A percentile compares a stretch with the other conserved stretches of the same genome.
These are phyloP conservation scores for Suaeda aralocaspica DNA, from an alignment of 148 eudicot genomes.

Conservation along the genomic window DNA sequence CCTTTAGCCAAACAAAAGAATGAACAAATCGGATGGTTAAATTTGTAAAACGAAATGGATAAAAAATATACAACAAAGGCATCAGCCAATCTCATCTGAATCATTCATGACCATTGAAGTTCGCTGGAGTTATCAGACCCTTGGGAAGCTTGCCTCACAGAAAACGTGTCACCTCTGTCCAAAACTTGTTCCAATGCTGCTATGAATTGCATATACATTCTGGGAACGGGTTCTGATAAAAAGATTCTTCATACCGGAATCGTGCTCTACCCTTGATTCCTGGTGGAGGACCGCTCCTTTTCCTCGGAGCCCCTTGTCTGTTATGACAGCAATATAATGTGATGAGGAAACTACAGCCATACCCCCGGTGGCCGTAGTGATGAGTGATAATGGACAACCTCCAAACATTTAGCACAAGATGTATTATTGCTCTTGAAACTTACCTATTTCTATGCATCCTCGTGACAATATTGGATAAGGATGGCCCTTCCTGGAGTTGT, in stretches of 20 bases:
- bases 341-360: too few species aligned
- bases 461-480: constrained; percentile 46
- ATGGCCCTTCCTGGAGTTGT: constrained; percentile 39
- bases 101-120: background rate
- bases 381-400: background rate
- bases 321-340: background rate
- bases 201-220: constrained; percentile 68
- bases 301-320: constrained; percentile 88
- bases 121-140: background rate
- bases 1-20: background rate
- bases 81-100: background rate
- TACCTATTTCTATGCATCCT: constrained; percentile 73
- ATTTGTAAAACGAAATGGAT: background rate
- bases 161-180: too few species aligned
- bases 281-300: constrained; percentile 56
- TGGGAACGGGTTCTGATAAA: constrained; percentile 81
- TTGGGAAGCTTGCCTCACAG: background rate
- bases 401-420: background rate
- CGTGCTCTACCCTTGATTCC: constrained; percentile 84
- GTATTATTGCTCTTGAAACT: background rate
- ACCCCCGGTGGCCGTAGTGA: too few species aligned
- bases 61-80: constrained; percentile 5
- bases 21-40: constrained; percentile 12
- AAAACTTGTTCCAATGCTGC: constrained; percentile 9
- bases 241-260: constrained; percentile 72